Conservation (phyloP, 2,329 filamentous ascomycete genomes). For the Aspergillus niger region DNA sequence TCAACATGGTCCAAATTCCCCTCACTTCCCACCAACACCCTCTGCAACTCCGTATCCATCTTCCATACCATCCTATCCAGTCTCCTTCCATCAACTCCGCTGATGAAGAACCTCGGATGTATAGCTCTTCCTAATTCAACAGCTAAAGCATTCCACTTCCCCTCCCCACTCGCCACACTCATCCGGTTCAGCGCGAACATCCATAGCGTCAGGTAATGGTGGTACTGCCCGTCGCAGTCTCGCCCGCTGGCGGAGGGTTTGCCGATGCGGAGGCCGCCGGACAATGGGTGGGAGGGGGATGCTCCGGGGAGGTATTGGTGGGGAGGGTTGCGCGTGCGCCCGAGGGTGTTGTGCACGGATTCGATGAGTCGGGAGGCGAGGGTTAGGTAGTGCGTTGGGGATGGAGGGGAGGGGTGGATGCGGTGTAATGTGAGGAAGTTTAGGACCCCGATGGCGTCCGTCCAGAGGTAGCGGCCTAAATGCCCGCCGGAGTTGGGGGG, state of each 20-base stretch:
- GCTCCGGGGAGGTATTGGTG: slow-evolving; percentile 52
- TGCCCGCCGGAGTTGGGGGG: slow-evolving; percentile 57
- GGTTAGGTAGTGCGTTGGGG: slow-evolving; percentile 46
- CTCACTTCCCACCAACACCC: slow-evolving; percentile 52
- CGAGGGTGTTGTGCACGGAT: slow-evolving; percentile 57
- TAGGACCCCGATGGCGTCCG: slow-evolving; percentile 61
- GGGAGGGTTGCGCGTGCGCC: slow-evolving; percentile 53
- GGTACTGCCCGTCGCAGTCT: slow-evolving; percentile 63
- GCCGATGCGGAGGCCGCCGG: slow-evolving; percentile 61
- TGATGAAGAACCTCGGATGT: slow-evolving; percentile 55
- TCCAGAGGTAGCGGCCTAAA: slow-evolving; percentile 63
- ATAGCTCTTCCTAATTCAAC: slow-evolving; percentile 56
- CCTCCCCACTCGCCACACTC: slow-evolving; percentile 50
- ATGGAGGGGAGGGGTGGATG: slow-evolving; percentile 29
- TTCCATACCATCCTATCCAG: slow-evolving; percentile 59
- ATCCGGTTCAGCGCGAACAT: slow-evolving; percentile 64
- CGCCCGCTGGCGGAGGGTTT: slow-evolving; percentile 53
- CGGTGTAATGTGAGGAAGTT: slow-evolving; percentile 59
- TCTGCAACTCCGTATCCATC: slow-evolving; percentile 52
- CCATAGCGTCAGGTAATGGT: slow-evolving; percentile 64
- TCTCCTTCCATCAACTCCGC: slow-evolving; percentile 24
- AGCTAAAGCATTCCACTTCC: slow-evolving; percentile 53
- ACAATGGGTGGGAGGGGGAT: slow-evolving; percentile 54
- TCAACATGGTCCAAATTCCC: slow-evolving; percentile 60
- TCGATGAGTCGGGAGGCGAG: slow-evolving; percentile 53